Evolutionary conservation across 2,329 filamentous ascomycete species (phyloP).

Genomic region (Clarireedia hainanense): DNA sequence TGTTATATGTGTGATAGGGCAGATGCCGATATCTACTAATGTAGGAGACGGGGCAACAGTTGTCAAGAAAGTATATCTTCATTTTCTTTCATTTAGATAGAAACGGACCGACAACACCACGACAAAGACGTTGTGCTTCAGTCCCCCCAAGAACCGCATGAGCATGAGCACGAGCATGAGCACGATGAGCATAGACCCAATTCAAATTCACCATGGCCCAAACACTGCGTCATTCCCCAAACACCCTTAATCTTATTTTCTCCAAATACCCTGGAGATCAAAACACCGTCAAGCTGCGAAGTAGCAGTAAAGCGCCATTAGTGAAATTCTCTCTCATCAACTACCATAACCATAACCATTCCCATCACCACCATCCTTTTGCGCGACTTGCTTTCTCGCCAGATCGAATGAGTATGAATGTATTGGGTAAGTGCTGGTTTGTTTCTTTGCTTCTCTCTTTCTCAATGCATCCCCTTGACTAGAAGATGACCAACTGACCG

Average conservation of each 20-base stretch:
- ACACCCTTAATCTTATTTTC: neutral
- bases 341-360: too few species aligned
- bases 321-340: neutral
- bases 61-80: neutral
- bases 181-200: neutral
- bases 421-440: slow-evolving; percentile 1
- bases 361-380: too few species aligned
- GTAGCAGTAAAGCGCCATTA: neutral
- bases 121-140: neutral
- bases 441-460: neutral
- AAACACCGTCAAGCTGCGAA: neutral
- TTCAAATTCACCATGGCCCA: neutral
- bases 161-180: too few species aligned
- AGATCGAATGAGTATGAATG: slow-evolving; percentile 2
- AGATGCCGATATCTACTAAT: neutral
- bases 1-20: neutral
- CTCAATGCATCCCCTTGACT: too few species aligned
- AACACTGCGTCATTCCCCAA: neutral
- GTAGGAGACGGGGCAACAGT: neutral
- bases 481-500: neutral
- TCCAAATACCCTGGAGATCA: neutral
- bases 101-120: neutral
- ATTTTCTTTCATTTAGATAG: neutral
- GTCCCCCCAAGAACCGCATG: too few species aligned
- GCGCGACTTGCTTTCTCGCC: neutral